A percentile compares a stretch with the other conserved stretches of the same genome.
These are phyloP conservation scores for Calocybe gambosa DNA, from an alignment of 1,284 basidiomycete species.

Conservation along the genomic window DNA sequence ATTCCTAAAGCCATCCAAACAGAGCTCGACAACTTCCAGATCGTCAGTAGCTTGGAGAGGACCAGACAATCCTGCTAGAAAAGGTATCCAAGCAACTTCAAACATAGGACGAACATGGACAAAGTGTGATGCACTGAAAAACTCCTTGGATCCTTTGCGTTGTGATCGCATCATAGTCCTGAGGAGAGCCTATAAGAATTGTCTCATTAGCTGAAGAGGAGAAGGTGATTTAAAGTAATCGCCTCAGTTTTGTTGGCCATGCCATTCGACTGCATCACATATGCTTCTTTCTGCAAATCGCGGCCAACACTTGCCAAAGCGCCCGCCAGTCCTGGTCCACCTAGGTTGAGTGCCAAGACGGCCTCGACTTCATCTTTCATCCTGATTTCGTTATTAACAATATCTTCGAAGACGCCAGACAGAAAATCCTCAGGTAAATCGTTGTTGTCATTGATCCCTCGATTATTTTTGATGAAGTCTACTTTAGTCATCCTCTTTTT, in stretches of 20 bases:
- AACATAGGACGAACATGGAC: constrained; percentile 97
- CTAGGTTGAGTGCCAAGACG: constrained; percentile 35
- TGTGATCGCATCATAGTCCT: constrained; percentile 86
- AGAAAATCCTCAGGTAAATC: constrained; percentile 86
- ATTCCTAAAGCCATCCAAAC: constrained; percentile 89
- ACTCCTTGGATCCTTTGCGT: constrained; percentile 73
- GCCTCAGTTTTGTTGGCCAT: constrained; percentile 97
- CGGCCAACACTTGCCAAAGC: constrained; percentile 85
- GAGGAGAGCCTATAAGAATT: constrained; percentile 66
- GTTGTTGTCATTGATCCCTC: constrained; percentile 87
- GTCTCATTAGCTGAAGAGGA: constrained; percentile 3
- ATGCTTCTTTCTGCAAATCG: constrained; percentile 91
- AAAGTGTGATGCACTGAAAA: constrained; percentile 92
- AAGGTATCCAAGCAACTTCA: constrained; percentile 96
- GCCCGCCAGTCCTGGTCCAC: constrained; percentile 71
- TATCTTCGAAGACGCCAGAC: constrained; percentile 80
- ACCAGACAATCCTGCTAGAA: constrained; percentile 88
- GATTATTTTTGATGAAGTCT: constrained; percentile 90
- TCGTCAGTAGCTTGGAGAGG: constrained; percentile 92
- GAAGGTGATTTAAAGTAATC: neutral
- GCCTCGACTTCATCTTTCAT: constrained; percentile 95
- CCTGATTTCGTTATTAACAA: constrained; percentile 85
- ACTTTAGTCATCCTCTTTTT: constrained; percentile 89
- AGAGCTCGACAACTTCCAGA: constrained; percentile 86
- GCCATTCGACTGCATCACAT: constrained; percentile 87